Evolutionary conservation across 768 basidiomycete species (phyloP), one percentile per base, ranked within the genome.

Genomic region (Paxillus involutus): DNA sequence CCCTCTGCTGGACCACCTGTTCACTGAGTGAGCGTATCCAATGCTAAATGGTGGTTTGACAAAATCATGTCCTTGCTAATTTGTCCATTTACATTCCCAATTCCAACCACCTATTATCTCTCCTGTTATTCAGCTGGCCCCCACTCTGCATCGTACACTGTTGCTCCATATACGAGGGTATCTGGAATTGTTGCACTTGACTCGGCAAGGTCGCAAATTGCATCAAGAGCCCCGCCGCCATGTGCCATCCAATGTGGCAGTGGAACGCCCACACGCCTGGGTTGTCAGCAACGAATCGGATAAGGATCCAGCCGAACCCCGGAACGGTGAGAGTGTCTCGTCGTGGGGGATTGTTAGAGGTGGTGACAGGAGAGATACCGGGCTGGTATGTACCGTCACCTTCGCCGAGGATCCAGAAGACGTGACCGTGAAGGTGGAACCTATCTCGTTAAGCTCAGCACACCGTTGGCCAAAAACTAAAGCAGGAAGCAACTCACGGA

Each of bases 201-300:
- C 65, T 67, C 9, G 75, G 75, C 53, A 76, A 59, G 44, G 67
- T 71, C 53, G 71, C 74, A 47, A 77, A 61, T 53, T 73, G 74
- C 70, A 77, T 71, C 40, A 78, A 35, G 29, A 78, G 59, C 8
- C 76, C 76, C 0, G 73, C 66, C 0, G 72, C 70, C 71, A 74
- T 75, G 55, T 73, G 71, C 73, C 73, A 73, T 45, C 53, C 62
- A 59, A 64, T 63, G 56, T 75, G 77, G 36, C 77, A 78, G 59
- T 78, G 77, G 63, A 79, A 74, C 1, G 75, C 73, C 77, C 77
- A 79, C 37, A 75, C 52, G 30, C 77, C 77, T 0, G 77, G 73
- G 50, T 77, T 77, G 59, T 78, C 75, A 6, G 71, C 69, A 14
- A 75, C 63, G 53, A 77, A 77, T 30, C 78, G 72, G 19, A 79